These are phyloP conservation scores for Cordia subcordata DNA, from an alignment of 257 asterid species.

Conservation along the genomic window DNA sequence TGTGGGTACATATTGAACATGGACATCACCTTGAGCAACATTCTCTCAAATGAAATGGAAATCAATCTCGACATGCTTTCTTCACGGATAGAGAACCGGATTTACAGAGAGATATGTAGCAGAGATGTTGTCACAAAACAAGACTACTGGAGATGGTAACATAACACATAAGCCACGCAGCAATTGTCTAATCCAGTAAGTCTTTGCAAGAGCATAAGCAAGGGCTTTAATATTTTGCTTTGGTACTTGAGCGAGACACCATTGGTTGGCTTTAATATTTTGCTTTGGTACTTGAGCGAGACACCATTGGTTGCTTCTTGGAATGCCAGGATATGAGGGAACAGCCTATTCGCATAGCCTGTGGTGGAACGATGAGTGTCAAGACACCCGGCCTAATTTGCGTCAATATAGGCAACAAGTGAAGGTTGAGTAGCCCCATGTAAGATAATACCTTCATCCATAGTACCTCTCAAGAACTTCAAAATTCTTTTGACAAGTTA, in stretches of 20 bases:
- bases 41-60: too few relatives aligned
- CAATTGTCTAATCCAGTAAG: background rate
- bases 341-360: background rate
- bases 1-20: too few relatives aligned
- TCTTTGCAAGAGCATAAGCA: background rate
- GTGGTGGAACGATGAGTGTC: background rate
- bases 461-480: background rate
- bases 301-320: background rate
- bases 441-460: too few relatives aligned
- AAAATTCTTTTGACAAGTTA: background rate
- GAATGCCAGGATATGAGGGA: background rate
- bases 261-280: too few relatives aligned
- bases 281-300: background rate
- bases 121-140: background rate
- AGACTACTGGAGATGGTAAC: too few relatives aligned
- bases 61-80: too few relatives aligned
- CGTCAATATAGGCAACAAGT: background rate
- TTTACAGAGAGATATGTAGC: too few relatives aligned
- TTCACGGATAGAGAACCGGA: too few relatives aligned
- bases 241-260: too few relatives aligned
- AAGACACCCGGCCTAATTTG: background rate
- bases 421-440: background rate
- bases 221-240: too few relatives aligned
- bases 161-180: too few relatives aligned
- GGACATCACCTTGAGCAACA: too few relatives aligned